Evolutionary conservation across 2,329 filamentous ascomycete genomes (phyloP), one percentile per base, ranked within the genome.

Genomic region (Trichoderma oligosporum): DNA sequence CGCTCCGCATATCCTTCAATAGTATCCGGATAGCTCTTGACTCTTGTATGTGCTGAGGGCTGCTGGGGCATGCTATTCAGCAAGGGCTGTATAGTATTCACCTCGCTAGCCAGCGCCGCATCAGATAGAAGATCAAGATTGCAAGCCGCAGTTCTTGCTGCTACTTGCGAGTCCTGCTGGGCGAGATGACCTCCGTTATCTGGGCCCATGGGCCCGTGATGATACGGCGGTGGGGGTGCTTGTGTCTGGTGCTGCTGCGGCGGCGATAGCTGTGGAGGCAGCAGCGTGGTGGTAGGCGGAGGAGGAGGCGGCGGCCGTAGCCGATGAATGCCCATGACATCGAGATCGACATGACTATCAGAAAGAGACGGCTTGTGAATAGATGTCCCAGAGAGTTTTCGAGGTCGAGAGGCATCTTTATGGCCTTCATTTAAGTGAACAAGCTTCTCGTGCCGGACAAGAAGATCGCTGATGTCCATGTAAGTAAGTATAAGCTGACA

Each of bases 401-500:
- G 74, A 24, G 75, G 74, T 53, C 80, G 74, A 64, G 65, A 73
- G 61, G 72, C 76, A 65, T 84, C 80, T 63, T 82, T 83, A 68
- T 72, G 78, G 62, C 77, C 78, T 69, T 84, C 81, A 71, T 82
- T 84, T 67, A 83, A 77, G 67, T 85, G 82, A 64, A 84, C 82
- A 63, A 85, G 79, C 71, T 84, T 85, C 72, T 84, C 81, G 71
- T 85, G 82, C 61, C 82, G 78, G 61, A 83, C 81, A 63, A 85
- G 76, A 60, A 85, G 78, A 69, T 85, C 82, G 63, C 82, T 85
- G 73, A 82, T 83, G 72, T 83, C 76, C 80, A 83, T 83, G 74
- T 81, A 80, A 82, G 79, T 63, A 68, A 35, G 25, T 53, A 36
- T 51, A 48, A 20, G 25, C 33, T 29, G 36, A 29, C 31, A 14